Evolutionary conservation across 2,329 filamentous ascomycete genomes (phyloP).

Genomic region (Metarhizium robertsii): DNA sequence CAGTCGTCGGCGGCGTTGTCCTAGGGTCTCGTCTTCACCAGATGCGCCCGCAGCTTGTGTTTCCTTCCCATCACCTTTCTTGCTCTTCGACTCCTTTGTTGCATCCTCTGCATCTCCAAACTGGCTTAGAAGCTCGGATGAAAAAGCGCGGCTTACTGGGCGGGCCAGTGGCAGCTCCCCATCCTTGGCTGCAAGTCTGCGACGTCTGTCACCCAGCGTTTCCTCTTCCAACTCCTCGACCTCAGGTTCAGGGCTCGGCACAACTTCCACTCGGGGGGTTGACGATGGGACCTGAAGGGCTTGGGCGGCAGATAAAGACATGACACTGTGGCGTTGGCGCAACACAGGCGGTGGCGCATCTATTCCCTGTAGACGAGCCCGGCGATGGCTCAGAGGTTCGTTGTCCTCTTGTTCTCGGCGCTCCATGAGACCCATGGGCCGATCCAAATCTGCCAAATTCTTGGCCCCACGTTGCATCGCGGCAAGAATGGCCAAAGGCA

Average conservation of each 20-base stretch:
- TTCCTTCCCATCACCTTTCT: conserved; percentile 19
- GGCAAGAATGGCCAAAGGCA: conserved; percentile 75
- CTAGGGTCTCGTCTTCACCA: conserved; percentile 64
- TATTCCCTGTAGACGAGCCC: conserved; percentile 63
- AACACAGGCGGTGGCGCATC: conserved; percentile 33
- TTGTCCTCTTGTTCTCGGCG: conserved; percentile 82
- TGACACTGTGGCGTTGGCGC: conserved; percentile 34
- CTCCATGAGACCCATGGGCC: conserved; percentile 68
- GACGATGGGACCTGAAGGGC: conserved; percentile 1
- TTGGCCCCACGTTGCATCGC: conserved; percentile 45
- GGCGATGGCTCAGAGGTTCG: conserved; percentile 72
- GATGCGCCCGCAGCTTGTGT: conserved; percentile 15
- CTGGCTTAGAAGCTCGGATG: conserved; percentile 57
- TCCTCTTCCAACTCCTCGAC: conserved; percentile 53
- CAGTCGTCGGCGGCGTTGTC: conserved; percentile 64
- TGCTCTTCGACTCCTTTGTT: conserved; percentile 15
- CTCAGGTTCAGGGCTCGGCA: conserved; percentile 23
- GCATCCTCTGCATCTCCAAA: conserved; percentile 43
- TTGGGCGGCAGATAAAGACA: conserved; percentile 26
- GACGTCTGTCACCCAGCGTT: conserved; percentile 57
- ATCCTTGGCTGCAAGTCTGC: conserved; percentile 52
- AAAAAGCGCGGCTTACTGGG: conserved; percentile 57
- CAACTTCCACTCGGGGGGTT: not conserved
- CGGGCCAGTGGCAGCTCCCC: conserved; percentile 41
- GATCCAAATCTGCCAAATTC: conserved; percentile 45